These are phyloP conservation scores for Pythium brachiatum DNA, from an alignment of 352 stramenopile genomes.

Conservation along the genomic window DNA sequence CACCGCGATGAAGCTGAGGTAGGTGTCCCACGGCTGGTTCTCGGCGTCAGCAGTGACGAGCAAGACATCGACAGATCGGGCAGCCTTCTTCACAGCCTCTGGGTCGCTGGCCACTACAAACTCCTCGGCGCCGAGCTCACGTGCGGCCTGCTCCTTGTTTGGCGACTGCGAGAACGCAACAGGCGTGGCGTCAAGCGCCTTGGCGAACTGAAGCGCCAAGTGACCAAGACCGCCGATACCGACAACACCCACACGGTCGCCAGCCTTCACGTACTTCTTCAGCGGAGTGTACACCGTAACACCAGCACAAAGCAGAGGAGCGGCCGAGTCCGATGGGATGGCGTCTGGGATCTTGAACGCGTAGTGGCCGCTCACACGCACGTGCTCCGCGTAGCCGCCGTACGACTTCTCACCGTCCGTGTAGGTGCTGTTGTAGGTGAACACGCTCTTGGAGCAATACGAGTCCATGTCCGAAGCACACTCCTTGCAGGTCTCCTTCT, in stretches of 20 bases:
- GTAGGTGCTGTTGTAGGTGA: constrained; percentile 22
- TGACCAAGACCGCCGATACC: constrained; percentile 72
- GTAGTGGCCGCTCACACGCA: constrained; percentile 23
- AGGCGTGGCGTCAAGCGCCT: constrained; percentile 43
- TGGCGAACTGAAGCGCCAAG: constrained; percentile 61
- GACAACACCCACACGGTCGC: constrained; percentile 42
- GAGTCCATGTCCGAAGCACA: constrained; percentile 12
- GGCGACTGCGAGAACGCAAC: constrained; percentile 38
- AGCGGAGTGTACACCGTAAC: constrained; percentile 63
- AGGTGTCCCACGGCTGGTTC: constrained; percentile 42
- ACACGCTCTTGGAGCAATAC: constrained; percentile 17
- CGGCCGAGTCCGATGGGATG: constrained; percentile 28
- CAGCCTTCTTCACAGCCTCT: constrained; percentile 14
- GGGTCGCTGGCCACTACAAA: constrained; percentile 21
- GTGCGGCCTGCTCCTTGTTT: constrained; percentile 21
- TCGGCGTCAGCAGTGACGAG: constrained; percentile 32
- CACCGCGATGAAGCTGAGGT: constrained; percentile 49
- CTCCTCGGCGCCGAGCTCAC: constrained; percentile 19
- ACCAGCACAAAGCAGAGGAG: constrained; percentile 65
- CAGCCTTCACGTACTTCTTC: constrained; percentile 32
- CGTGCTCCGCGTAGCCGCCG: constrained; percentile 29
- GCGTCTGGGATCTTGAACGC: constrained; percentile 31
- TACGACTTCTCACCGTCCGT: constrained; percentile 20
- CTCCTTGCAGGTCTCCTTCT: constrained; percentile 13
- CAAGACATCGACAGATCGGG: constrained; percentile 23